phyloP scores from a whole-genome alignment of 805 yeast species.

The Komagataella phaffii region DNA sequence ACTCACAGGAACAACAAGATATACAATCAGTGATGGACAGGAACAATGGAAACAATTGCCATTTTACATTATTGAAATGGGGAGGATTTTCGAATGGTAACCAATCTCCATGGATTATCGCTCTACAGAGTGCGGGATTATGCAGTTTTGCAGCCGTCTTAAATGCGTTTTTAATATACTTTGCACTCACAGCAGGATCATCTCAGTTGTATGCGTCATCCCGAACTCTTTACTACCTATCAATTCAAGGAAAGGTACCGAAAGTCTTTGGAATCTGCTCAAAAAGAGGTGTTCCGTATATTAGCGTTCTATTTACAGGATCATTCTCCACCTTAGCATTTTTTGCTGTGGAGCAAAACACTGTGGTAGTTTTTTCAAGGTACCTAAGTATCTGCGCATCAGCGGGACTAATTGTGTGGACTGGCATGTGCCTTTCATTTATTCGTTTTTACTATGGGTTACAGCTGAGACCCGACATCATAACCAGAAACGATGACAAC shows the following conservation, averaged over 20 bases:
- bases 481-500: slow-evolving; percentile 35
- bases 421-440: slow-evolving; percentile 45
- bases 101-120: slow-evolving; percentile 46
- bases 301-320: slow-evolving; percentile 53
- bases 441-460: slow-evolving; percentile 42
- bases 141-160: slow-evolving; percentile 36
- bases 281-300: slow-evolving; percentile 57
- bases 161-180: slow-evolving; percentile 38
- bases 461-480: slow-evolving; percentile 40
- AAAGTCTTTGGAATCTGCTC: slow-evolving; percentile 44
- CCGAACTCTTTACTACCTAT: slow-evolving; percentile 39
- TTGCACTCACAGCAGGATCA: slow-evolving; percentile 43
- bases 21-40: slow-evolving; percentile 9
- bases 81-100: slow-evolving; percentile 30
- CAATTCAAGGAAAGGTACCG: slow-evolving; percentile 50
- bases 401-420: slow-evolving; percentile 71
- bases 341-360: slow-evolving; percentile 40
- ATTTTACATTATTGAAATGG: slow-evolving; percentile 12
- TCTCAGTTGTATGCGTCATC: slow-evolving; percentile 51
- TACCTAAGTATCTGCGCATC: slow-evolving; percentile 58
- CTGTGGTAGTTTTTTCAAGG: slow-evolving; percentile 53
- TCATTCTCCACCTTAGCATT: slow-evolving; percentile 47
- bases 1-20: slow-evolving; percentile 1
- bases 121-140: slow-evolving; percentile 33
- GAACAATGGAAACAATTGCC: slow-evolving; percentile 16